These are phyloP conservation scores for Microbotryum lychnidis-dioicae DNA, from an alignment of 1,284 basidiomycete genomes.

Conservation along the genomic window DNA sequence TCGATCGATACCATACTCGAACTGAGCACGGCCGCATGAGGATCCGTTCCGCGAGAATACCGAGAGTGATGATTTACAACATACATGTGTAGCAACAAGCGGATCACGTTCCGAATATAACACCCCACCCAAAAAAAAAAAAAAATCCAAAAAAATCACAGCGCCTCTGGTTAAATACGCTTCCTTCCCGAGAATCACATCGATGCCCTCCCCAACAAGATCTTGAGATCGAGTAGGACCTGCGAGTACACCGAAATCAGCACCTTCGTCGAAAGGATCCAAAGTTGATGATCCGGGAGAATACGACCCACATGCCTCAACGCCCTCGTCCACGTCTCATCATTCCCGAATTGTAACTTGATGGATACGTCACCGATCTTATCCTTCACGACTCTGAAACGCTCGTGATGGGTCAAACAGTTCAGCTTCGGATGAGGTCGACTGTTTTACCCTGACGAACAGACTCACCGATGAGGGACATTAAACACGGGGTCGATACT, in stretches of 20 bases:
- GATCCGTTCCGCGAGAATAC: too few species aligned
- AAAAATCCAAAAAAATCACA: too few species aligned
- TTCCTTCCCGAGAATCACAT: neutral
- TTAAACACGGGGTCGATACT: conserved; percentile 54
- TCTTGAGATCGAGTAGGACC: conserved; percentile 30
- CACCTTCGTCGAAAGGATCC: conserved; percentile 35
- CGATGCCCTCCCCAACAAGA: conserved; percentile 24
- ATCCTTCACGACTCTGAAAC: conserved; percentile 73
- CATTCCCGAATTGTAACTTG: conserved; percentile 77
- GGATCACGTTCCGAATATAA: too few species aligned
- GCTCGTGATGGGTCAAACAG: neutral
- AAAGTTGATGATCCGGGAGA: conserved; percentile 33
- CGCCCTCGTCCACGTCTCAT: conserved; percentile 92
- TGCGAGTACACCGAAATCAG: conserved; percentile 3
- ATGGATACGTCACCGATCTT: conserved; percentile 92
- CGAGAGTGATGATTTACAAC: too few species aligned
- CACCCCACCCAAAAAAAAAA: too few species aligned
- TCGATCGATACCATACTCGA: too few species aligned
- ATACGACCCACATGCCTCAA: conserved; percentile 63
- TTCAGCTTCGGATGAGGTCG: neutral
- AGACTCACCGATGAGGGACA: conserved; percentile 70
- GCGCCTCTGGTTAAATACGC: too few species aligned
- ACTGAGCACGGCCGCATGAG: too few species aligned
- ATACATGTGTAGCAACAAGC: too few species aligned
- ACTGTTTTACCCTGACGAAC: neutral